Evolutionary conservation across 768 basidiomycete genomes (phyloP).

Genomic region (Cubamyces lactineus): DNA sequence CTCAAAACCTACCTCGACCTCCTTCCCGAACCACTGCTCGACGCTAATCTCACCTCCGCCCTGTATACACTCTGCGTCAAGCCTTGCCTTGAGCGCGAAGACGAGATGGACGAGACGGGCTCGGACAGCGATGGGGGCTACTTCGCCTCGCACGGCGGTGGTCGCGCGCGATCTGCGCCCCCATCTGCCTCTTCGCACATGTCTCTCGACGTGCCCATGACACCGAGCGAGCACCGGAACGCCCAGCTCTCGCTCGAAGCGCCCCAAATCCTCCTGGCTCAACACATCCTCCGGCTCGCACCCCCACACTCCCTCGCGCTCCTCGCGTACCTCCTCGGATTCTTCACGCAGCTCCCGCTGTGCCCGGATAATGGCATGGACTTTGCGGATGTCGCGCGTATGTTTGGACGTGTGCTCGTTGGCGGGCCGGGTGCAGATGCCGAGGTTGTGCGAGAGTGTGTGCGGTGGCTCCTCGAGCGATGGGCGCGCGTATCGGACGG

Average conservation of each 20-base stretch:
- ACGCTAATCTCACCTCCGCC: conserved; percentile 43
- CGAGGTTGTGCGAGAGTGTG: background rate
- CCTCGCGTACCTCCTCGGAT: conserved; percentile 48
- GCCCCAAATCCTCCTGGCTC: conserved; percentile 44
- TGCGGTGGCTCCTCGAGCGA: conserved; percentile 34
- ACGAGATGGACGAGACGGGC: conserved; percentile 25
- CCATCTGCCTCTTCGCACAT: background rate
- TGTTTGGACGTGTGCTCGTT: conserved; percentile 48
- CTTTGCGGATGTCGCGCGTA: conserved; percentile 47
- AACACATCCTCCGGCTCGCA: conserved; percentile 54
- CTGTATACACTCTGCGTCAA: conserved; percentile 46
- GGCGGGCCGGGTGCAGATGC: conserved; percentile 32
- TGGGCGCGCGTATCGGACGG: conserved; percentile 25
- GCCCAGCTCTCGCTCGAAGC: conserved; percentile 30
- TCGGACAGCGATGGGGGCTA: conserved; percentile 9
- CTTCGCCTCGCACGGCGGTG: conserved; percentile 5
- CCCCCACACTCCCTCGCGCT: conserved; percentile 45
- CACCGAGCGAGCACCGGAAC: conserved; percentile 8
- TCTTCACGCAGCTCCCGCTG: conserved; percentile 55
- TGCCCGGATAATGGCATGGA: conserved; percentile 54
- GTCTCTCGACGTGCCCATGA: conserved; percentile 4
- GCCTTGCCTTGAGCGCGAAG: conserved; percentile 43
- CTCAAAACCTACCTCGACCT: conserved; percentile 51
- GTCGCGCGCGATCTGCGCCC: conserved; percentile 13
- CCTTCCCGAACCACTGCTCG: conserved; percentile 51